phyloP scores from a whole-genome alignment of 352 stramenopile species.

The Achlya hypogyna region DNA sequence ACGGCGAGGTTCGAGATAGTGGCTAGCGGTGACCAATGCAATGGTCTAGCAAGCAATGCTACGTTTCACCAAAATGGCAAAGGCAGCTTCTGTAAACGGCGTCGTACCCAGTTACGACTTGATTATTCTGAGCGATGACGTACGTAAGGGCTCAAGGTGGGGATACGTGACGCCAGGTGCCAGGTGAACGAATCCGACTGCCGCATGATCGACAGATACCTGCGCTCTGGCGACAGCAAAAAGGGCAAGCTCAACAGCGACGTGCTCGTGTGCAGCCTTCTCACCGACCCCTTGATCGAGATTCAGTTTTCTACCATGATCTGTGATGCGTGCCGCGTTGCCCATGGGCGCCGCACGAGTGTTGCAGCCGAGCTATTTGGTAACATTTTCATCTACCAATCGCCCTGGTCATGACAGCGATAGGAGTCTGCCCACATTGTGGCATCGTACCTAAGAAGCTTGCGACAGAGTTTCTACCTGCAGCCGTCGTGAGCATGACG shows the following conservation, averaged over 20 bases:
- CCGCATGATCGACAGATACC: background rate
- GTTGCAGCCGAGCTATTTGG: background rate
- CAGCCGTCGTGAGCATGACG: constrained; percentile 27
- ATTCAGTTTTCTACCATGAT: constrained; percentile 41
- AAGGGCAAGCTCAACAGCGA: constrained; percentile 3
- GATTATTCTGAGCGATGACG: constrained; percentile 46
- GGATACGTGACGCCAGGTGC: too few relatives aligned
- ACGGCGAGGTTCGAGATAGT: constrained; percentile 25
- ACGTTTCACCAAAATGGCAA: constrained; percentile 17
- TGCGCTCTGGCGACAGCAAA: constrained; percentile 1
- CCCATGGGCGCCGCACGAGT: constrained; percentile 44
- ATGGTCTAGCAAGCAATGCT: background rate
- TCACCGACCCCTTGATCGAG: constrained; percentile 29
- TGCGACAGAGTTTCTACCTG: constrained; percentile 23
- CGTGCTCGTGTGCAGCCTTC: constrained; percentile 41
- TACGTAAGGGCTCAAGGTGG: too few relatives aligned
- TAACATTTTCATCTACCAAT: constrained; percentile 6
- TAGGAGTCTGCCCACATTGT: constrained; percentile 48
- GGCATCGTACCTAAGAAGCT: constrained; percentile 28
- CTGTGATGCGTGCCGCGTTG: constrained; percentile 36
- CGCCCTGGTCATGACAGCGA: constrained; percentile 9
- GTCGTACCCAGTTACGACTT: constrained; percentile 32
- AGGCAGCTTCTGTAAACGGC: background rate
- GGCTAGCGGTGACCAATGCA: background rate
- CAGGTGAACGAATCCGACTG: background rate